Percentiles rank a stretch among this genome's conserved stretches.
phyloP scores from a whole-genome alignment of 306 rosid genomes.

The Quercus dentata region DNA sequence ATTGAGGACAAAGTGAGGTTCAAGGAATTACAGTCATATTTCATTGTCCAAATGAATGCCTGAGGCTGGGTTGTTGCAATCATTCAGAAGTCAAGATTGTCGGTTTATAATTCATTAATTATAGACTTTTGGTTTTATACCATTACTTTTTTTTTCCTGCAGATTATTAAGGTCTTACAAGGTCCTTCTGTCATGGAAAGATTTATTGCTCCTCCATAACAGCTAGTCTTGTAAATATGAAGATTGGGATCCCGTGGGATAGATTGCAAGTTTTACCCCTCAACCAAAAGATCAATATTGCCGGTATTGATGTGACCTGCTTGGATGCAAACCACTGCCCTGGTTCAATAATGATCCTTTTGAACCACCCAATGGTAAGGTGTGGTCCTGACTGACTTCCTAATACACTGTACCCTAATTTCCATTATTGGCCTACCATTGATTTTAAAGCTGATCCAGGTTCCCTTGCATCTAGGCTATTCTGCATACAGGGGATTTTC shows the following conservation, averaged over 20 bases:
- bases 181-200: conserved; percentile 86
- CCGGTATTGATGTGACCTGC: conserved; percentile 76
- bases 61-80: not conserved
- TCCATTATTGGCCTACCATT: conserved; percentile 3
- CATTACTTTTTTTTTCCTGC: conserved; percentile 24
- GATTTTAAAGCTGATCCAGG: conserved; percentile 8
- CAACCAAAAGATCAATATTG: conserved; percentile 62
- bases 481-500: conserved; percentile 94
- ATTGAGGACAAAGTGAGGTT: not conserved
- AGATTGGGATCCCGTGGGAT: conserved; percentile 87
- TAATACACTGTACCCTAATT: not conserved
- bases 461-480: conserved; percentile 53
- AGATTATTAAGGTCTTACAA: conserved; percentile 98
- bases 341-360: conserved; percentile 81
- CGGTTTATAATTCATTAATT: not conserved
- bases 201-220: conserved; percentile 84
- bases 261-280: conserved; percentile 72
- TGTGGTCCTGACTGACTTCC: conserved; percentile 45
- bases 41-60: conserved; percentile 1
- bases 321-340: conserved; percentile 98
- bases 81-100: conserved; percentile 11
- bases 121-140: conserved; percentile 21
- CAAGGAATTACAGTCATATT: not conserved
- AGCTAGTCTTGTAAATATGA: conserved; percentile 83
- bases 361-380: conserved; percentile 92